These are phyloP conservation scores for Leavenworthia alabamica DNA, from an alignment of 345 rosid species.

Conservation along the genomic window DNA sequence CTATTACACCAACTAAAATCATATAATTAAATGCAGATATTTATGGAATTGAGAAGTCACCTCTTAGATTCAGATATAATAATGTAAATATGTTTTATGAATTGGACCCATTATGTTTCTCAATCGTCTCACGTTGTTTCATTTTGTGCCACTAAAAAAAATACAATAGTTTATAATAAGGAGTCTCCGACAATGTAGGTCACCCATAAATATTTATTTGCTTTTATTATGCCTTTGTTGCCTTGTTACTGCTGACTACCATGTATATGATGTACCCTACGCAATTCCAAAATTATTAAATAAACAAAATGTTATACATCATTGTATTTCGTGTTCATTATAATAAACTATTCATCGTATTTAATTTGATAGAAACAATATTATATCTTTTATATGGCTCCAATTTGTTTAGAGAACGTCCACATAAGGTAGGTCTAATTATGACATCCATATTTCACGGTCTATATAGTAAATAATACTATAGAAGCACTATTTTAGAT, in stretches of 20 bases:
- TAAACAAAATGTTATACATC: background rate
- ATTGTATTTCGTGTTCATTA: no score
- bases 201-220: constrained; percentile 27
- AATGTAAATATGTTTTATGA: background rate
- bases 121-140: constrained; percentile 32
- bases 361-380: constrained; percentile 16
- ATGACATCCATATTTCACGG: no score
- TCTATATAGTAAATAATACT: no score
- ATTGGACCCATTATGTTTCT: constrained; percentile 25
- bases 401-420: background rate
- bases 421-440: background rate
- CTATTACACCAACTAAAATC: no score
- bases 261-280: constrained; percentile 14
- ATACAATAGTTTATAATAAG: constrained; percentile 26
- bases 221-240: constrained; percentile 20
- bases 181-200: constrained; percentile 34
- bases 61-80: constrained; percentile 6
- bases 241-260: constrained; percentile 15
- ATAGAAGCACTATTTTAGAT: no score
- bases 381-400: constrained; percentile 9
- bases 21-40: background rate
- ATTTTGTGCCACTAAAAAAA: constrained; percentile 28
- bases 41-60: constrained; percentile 4
- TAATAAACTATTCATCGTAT: constrained; percentile 4
- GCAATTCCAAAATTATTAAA: background rate